phyloP scores from a whole-genome alignment of 163 green algal species.

The Coccomyxa subellipsoidea region DNA sequence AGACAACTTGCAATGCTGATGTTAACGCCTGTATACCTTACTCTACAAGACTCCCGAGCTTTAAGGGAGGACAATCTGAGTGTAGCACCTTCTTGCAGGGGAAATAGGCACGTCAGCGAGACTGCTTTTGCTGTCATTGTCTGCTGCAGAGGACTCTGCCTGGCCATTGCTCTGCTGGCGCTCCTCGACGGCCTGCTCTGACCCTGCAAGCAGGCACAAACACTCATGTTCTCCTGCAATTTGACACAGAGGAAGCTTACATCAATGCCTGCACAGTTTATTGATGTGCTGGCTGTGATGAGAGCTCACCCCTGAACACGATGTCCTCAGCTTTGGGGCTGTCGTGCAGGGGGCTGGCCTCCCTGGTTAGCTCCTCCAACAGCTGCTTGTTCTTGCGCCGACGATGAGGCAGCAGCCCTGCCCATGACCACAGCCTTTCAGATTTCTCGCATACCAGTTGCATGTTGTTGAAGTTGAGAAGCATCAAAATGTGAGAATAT shows the following conservation, averaged over 20 bases:
- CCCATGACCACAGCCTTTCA: no score
- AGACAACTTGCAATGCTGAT: no score
- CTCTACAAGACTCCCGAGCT: no score
- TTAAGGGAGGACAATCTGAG: background rate
- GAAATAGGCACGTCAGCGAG: background rate
- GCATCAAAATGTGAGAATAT: no score
- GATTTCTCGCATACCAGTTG: no score
- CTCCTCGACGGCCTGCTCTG: background rate
- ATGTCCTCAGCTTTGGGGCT: background rate
- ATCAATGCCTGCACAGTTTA: background rate
- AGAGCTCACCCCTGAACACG: background rate
- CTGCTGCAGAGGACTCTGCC: background rate
- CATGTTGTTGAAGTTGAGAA: no score
- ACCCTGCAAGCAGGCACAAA: background rate
- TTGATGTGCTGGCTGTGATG: background rate
- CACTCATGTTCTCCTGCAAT: no score
- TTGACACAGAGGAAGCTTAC: no score
- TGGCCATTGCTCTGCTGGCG: background rate
- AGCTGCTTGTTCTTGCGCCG: slow-evolving; percentile 39
- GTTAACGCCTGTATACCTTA: no score
- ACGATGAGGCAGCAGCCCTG: slow-evolving; percentile 43
- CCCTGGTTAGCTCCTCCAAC: slow-evolving; percentile 34
- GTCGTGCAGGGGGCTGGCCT: slow-evolving; percentile 5
- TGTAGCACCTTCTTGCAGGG: background rate
- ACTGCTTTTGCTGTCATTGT: background rate